These are phyloP conservation scores for Colletotrichum godetiae DNA, from an alignment of 2,329 filamentous ascomycete genomes.

Conservation along the genomic window DNA sequence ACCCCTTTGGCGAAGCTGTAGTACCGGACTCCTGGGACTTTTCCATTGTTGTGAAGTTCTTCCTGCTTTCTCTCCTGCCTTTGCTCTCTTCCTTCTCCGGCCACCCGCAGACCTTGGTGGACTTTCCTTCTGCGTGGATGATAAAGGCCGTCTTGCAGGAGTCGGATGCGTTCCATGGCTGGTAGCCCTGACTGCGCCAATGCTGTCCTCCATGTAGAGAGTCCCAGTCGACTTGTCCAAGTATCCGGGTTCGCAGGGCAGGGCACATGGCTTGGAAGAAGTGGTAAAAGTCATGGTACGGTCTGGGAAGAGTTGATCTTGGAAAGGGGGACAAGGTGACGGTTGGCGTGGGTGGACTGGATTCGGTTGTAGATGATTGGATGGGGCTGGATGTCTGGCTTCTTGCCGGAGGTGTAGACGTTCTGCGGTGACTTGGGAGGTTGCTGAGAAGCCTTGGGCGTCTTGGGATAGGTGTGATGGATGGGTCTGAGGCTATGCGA, in stretches of 20 bases:
- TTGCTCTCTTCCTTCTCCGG: neutral
- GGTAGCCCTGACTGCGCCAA: neutral
- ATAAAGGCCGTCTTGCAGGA: neutral
- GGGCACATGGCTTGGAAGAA: neutral
- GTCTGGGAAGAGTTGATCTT: neutral
- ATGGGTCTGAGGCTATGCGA: neutral
- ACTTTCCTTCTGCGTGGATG: neutral
- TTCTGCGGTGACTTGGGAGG: neutral
- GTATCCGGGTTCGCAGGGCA: neutral
- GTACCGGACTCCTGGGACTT: neutral
- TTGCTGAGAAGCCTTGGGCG: neutral
- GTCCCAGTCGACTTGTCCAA: neutral
- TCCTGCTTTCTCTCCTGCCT: neutral
- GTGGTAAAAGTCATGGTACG: conserved; percentile 1
- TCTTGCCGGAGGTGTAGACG: neutral
- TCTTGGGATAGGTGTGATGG: neutral
- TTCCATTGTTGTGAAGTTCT: neutral
- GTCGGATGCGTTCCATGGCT: neutral
- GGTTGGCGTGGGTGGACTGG: neutral
- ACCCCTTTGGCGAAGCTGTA: neutral
- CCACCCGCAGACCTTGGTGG: neutral
- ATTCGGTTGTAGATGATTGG: neutral
- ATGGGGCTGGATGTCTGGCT: neutral
- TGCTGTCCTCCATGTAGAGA: neutral
- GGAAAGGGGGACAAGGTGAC: neutral